A percentile compares a stretch with the other conserved stretches of the same genome.
phyloP scores from a whole-genome alignment of 768 basidiomycete species.

The Kwoniella europaea region DNA sequence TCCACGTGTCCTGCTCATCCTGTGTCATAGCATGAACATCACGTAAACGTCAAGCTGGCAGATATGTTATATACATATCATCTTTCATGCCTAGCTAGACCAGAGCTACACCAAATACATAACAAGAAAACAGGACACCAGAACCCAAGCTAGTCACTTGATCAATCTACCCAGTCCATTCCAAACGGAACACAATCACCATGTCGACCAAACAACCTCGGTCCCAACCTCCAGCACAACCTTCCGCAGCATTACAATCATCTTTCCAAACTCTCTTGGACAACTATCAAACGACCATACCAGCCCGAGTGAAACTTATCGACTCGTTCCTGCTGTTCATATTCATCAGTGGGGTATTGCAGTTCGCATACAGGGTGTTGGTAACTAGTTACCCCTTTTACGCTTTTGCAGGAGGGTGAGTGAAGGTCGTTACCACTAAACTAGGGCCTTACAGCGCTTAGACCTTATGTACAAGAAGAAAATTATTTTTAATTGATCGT shows the following conservation, averaged over 20 bases:
- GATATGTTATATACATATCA: not conserved
- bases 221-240: slow-evolving; percentile 16
- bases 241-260: slow-evolving; percentile 31
- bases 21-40: not conserved
- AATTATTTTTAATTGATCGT: no score
- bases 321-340: slow-evolving; percentile 91
- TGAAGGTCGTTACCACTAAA: slow-evolving; percentile 10
- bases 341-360: slow-evolving; percentile 83
- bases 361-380: slow-evolving; percentile 89
- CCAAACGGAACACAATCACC: not conserved
- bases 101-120: not conserved
- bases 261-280: slow-evolving; percentile 46
- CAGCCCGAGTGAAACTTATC: slow-evolving; percentile 87
- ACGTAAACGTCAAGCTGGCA: no score
- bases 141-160: no score
- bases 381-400: slow-evolving; percentile 96
- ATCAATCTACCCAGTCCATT: no score
- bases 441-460: no score
- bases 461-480: no score
- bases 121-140: not conserved
- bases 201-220: slow-evolving; percentile 11
- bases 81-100: not conserved
- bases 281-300: slow-evolving; percentile 73
- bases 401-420: slow-evolving; percentile 93
- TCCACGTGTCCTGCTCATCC: not conserved